Conservation (phyloP, 1,139 yeast genomes). For the Suhomyces bribrorum region DNA sequence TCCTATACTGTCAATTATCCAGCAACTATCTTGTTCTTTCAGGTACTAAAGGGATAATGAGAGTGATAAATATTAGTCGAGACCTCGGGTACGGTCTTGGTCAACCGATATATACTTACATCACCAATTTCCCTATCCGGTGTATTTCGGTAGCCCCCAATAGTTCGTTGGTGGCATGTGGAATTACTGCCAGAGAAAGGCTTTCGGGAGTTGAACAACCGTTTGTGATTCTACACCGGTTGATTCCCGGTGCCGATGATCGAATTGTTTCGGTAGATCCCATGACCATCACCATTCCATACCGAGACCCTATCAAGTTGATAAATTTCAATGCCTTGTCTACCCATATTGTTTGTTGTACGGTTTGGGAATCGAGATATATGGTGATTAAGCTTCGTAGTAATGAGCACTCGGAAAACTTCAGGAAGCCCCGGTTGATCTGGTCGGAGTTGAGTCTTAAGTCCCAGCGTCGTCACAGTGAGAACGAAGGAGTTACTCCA, state of each 20-base stretch:
- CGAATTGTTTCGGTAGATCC: conserved; percentile 47
- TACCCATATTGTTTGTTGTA: conserved; percentile 73
- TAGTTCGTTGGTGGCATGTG: conserved; percentile 71
- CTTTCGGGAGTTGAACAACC: conserved; percentile 76
- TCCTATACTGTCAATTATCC: conserved; percentile 64
- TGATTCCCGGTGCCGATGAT: conserved; percentile 25
- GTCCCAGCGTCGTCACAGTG: conserved; percentile 15
- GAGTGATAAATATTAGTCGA: conserved; percentile 60
- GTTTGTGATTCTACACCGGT: conserved; percentile 65
- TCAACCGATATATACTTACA: conserved; percentile 64
- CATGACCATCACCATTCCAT: conserved; percentile 78
- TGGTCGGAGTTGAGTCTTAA: conserved; percentile 38
- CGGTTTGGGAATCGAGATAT: conserved; percentile 79
- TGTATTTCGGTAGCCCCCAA: conserved; percentile 71
- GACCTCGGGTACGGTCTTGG: conserved; percentile 45
- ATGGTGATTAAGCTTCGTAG: conserved; percentile 68
- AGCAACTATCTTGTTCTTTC: conserved; percentile 63
- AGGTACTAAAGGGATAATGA: conserved; percentile 71
- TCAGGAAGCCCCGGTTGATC: conserved; percentile 61
- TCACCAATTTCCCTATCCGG: conserved; percentile 73
- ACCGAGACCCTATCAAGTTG: conserved; percentile 78
- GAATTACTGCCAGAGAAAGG: conserved; percentile 78
- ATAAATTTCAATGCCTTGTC: conserved; percentile 73
- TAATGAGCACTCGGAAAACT: conserved; percentile 30
- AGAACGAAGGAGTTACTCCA: conserved; percentile 16